phyloP scores from a whole-genome alignment of 2,329 filamentous ascomycete species.

The Fusarium continuum region DNA sequence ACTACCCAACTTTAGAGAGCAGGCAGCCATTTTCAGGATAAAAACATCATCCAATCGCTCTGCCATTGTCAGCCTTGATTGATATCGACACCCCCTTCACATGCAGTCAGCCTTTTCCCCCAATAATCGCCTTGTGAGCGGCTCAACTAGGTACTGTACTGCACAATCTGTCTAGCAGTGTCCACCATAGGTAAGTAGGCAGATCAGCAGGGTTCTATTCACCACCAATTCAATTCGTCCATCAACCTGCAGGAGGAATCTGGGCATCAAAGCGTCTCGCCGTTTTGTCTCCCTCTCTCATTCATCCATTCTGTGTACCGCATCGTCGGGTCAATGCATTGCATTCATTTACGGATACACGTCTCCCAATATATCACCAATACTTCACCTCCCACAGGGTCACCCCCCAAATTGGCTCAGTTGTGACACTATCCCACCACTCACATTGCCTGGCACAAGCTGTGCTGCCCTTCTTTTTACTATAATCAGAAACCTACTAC shows the following conservation, averaged over 20 bases:
- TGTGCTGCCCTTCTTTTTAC: not conserved
- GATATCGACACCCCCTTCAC: conserved; percentile 3
- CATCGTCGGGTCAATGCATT: not conserved
- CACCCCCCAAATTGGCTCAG: not conserved
- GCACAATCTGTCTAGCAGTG: no score
- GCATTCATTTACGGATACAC: not conserved
- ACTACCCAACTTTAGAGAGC: not conserved
- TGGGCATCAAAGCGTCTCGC: conserved; percentile 7
- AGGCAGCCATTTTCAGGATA: conserved; percentile 1
- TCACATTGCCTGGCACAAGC: not conserved
- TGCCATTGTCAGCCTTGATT: not conserved
- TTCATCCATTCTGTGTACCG: not conserved
- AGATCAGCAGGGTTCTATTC: not conserved
- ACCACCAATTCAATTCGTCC: not conserved
- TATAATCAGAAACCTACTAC: not conserved
- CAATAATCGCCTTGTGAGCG: no score
- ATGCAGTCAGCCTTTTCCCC: no score
- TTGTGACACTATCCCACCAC: not conserved
- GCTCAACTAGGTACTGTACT: no score
- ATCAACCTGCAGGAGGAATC: conserved; percentile 8
- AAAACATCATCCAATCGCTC: not conserved
- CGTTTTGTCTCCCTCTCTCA: not conserved
- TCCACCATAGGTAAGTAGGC: no score
- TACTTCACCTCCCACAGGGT: not conserved
- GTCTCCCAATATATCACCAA: not conserved